Conservation (phyloP, 176 grass and related monocot genomes). For the Oryza coarctata region DNA sequence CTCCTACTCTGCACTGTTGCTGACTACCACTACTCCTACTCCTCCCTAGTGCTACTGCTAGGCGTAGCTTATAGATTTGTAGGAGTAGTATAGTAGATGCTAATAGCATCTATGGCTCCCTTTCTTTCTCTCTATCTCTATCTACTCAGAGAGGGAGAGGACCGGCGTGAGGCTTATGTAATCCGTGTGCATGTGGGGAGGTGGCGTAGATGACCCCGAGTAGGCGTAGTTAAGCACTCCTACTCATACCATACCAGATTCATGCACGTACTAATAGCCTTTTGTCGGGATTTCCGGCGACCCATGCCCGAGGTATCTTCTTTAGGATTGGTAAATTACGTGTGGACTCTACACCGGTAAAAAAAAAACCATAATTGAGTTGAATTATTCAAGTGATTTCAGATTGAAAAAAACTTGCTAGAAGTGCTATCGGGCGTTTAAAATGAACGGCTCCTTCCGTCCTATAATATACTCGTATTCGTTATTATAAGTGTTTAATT, state of each 20-base stretch:
- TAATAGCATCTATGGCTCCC: neutral
- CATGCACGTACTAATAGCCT: too few relatives aligned
- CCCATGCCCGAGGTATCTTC: conserved; percentile 47
- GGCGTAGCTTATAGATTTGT: too few relatives aligned
- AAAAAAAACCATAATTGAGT: neutral
- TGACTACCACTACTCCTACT: neutral
- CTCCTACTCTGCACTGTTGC: neutral
- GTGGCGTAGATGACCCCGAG: neutral
- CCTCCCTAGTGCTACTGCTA: too few relatives aligned
- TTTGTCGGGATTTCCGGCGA: conserved; percentile 13
- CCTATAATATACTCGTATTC: too few relatives aligned
- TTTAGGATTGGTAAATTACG: conserved; percentile 48
- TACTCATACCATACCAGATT: neutral
- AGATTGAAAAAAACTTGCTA: too few relatives aligned
- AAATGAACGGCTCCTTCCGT: too few relatives aligned
- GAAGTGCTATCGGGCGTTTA: too few relatives aligned
- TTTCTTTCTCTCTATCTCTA: neutral
- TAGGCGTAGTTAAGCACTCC: neutral
- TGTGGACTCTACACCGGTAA: neutral
- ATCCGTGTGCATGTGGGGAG: neutral
- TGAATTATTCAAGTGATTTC: too few relatives aligned
- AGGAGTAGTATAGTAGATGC: too few relatives aligned
- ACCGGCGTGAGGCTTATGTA: neutral
- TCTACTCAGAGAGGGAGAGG: neutral
- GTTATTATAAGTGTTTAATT: too few relatives aligned